Evolutionary conservation across 805 yeast species (phyloP), one percentile per base, ranked within the genome.

Genomic region (Cyberlindnera misumaiensis): DNA sequence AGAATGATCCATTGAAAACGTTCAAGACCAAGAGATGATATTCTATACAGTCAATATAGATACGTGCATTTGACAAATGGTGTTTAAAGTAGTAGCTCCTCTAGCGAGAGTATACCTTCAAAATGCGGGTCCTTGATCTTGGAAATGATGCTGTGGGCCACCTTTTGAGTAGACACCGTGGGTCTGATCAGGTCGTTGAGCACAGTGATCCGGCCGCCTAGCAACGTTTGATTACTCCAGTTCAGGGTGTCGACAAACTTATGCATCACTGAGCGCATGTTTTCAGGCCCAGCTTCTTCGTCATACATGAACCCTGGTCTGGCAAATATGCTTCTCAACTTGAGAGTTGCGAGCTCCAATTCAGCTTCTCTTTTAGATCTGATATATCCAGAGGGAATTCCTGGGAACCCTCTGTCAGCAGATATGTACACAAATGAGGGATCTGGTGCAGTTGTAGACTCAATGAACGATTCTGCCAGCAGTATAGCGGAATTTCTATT

Each of bases 301-400:
- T 85, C 94, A 52, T 64, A 83, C 88, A 88, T 79, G 49, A 87
- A 76, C 0, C 94, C 94, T 0, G 96, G 96, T 43, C 96, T 69
- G 60, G 84, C 45, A 12, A 83, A 56, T 2, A 88, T 75, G 0
- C 82, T 64, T 40, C 90, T 69, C 17, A 84, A 62, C n/a, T 65
- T 62, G 15, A 73, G 62, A 20, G 66, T 56, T 39, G 58, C 37
- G 15, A 77, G 57, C 47, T 75, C 80, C 17, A 58, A 57, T 55
- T 88, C 97, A 0, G 96, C 90, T 42, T 70, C 77, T 48, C 96
- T 64, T 51, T 88, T 88, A 16, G 93, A 77, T 9, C 70, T 66
- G 27, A 88, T 75, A 57, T 88, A 88, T 1, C 81, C 88, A 1
- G 62, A 51, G 1, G 93, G 90, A 5, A 83, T 62, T 16, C 80